A percentile compares a stretch with the other conserved stretches of the same genome.
Evolutionary conservation across 768 basidiomycete genomes (phyloP).

Genomic region (Collybiopsis luxurians): DNA sequence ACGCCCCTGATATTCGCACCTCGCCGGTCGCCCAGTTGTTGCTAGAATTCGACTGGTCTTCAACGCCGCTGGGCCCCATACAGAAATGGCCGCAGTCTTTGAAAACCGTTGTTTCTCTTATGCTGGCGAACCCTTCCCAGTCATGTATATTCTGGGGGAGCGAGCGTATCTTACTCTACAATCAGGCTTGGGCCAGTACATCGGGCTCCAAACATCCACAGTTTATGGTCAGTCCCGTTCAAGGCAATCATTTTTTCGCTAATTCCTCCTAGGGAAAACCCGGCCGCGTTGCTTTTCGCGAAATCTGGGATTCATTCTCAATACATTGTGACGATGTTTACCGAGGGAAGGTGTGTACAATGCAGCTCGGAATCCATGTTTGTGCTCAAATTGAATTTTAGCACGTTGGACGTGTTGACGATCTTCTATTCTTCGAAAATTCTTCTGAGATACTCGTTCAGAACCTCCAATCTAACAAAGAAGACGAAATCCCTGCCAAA

Average conservation of each 20-base stretch:
- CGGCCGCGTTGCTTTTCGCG: constrained; percentile 7
- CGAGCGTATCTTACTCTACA: constrained; percentile 4
- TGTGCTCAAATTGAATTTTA: too few species aligned
- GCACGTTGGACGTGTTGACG: background rate
- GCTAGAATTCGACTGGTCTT: constrained; percentile 1
- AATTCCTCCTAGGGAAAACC: background rate
- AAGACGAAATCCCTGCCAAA: background rate
- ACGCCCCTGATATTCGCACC: background rate
- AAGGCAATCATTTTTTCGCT: background rate
- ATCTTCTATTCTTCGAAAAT: constrained; percentile 8
- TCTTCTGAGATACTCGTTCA: background rate
- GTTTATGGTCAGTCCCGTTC: background rate
- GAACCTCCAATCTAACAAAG: background rate
- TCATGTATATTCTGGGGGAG: background rate
- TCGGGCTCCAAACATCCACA: background rate
- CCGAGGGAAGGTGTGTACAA: background rate
- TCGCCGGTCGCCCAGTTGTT: background rate
- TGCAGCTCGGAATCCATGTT: background rate
- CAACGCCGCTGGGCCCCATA: background rate
- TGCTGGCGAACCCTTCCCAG: constrained; percentile 1
- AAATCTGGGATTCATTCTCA: constrained; percentile 9
- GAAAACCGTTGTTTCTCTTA: constrained; percentile 1
- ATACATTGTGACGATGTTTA: constrained; percentile 6
- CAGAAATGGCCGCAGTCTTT: background rate
- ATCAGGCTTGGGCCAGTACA: background rate